phyloP scores from a whole-genome alignment of 768 basidiomycete genomes.

The Tulasnella sp. region DNA sequence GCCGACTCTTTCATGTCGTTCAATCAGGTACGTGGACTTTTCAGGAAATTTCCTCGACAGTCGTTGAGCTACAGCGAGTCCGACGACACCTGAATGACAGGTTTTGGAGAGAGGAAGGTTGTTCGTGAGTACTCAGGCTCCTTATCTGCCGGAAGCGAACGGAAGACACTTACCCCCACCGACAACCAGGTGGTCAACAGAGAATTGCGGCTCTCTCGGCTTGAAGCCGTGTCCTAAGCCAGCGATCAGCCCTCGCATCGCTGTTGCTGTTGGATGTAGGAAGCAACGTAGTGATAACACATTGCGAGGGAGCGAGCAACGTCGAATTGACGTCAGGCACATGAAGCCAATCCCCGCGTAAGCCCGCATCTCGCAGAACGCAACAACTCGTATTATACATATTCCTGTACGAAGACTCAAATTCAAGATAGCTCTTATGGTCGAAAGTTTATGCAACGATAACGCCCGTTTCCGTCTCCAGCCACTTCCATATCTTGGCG shows the following conservation, averaged over 20 bases:
- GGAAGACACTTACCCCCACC: conserved; percentile 58
- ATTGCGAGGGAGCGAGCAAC: neutral
- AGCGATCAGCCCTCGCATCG: conserved; percentile 12
- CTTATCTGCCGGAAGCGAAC: neutral
- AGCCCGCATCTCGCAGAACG: neutral
- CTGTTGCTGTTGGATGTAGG: neutral
- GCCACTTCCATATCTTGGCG: conserved; percentile 2
- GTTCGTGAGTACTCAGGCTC: neutral
- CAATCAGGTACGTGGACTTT: conserved; percentile 72
- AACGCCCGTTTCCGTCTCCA: conserved; percentile 7
- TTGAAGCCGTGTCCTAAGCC: conserved; percentile 10
- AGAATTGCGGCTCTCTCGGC: conserved; percentile 4
- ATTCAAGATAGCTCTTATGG: no score
- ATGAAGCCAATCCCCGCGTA: neutral
- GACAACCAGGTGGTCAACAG: conserved; percentile 75
- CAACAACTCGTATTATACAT: no score
- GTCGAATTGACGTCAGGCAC: neutral
- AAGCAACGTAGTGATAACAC: no score
- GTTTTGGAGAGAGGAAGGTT: neutral
- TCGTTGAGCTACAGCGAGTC: conserved; percentile 75
- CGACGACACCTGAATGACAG: conserved; percentile 57
- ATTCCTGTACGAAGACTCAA: no score
- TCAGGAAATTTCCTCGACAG: conserved; percentile 55
- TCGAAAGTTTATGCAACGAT: neutral
- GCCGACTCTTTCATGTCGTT: conserved; percentile 64